Conservation (phyloP, 1,284 basidiomycete genomes). For the Thecaphora thlaspeos region DNA sequence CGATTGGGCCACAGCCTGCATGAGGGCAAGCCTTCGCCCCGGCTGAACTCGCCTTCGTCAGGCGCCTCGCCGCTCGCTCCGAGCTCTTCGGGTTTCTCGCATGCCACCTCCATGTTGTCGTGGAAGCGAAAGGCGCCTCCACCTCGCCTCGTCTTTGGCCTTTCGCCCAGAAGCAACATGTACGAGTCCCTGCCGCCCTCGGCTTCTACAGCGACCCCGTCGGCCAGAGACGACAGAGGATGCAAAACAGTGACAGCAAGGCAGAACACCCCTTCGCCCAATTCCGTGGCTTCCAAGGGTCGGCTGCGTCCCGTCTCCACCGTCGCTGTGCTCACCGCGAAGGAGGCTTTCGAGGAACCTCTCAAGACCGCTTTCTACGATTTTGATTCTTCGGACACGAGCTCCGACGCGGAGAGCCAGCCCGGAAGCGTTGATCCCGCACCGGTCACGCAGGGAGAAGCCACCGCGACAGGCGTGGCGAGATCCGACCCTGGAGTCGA, state of each 20-base stretch:
- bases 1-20: not conserved
- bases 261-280: too few relatives aligned
- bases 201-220: not conserved
- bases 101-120: slow-evolving; percentile 1
- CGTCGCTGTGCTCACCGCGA: not conserved
- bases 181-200: slow-evolving; percentile 8
- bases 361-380: slow-evolving; percentile 20
- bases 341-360: slow-evolving; percentile 5
- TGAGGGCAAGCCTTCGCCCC: not conserved
- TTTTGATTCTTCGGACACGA: slow-evolving; percentile 10
- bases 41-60: not conserved
- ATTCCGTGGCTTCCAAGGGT: too few relatives aligned
- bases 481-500: too few relatives aligned
- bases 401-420: too few relatives aligned
- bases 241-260: too few relatives aligned
- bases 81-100: not conserved
- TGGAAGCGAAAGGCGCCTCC: slow-evolving; percentile 20
- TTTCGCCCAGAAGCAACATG: slow-evolving; percentile 19
- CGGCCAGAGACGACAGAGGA: not conserved
- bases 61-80: slow-evolving; percentile 1
- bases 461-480: too few relatives aligned
- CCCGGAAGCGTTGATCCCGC: too few relatives aligned
- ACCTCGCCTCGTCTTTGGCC: slow-evolving; percentile 18
- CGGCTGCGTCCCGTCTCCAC: too few relatives aligned
- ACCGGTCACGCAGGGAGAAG: too few relatives aligned